Evolutionary conservation across 1,139 yeast species (phyloP).

Genomic region (Magnusiomyces tetraspermus): DNA sequence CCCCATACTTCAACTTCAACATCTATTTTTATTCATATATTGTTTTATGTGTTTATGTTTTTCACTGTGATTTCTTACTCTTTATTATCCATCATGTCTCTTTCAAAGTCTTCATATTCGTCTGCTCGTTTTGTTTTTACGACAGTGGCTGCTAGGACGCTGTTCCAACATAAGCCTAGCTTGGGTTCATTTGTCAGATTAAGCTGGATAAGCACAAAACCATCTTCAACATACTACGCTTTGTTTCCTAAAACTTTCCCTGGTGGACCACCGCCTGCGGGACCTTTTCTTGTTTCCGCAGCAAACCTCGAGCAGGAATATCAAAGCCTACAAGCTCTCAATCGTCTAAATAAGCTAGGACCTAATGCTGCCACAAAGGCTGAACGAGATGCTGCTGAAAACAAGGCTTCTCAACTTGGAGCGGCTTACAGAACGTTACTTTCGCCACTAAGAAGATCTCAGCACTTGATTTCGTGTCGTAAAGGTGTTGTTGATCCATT

Average conservation of each 20-base stretch:
- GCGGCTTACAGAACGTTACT: constrained; percentile 63
- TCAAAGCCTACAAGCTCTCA: constrained; percentile 55
- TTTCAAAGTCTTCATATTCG: too few species aligned
- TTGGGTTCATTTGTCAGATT: too few species aligned
- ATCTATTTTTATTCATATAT: too few species aligned
- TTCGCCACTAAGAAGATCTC: constrained; percentile 63
- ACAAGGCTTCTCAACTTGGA: constrained; percentile 49
- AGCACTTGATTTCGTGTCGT: constrained; percentile 41
- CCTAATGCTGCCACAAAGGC: constrained; percentile 12
- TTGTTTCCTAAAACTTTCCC: constrained; percentile 73
- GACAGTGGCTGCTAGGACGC: too few species aligned
- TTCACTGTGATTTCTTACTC: too few species aligned
- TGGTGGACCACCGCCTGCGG: constrained; percentile 55
- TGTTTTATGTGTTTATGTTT: too few species aligned
- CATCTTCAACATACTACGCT: constrained; percentile 34
- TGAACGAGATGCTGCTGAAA: constrained; percentile 22
- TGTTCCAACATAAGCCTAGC: too few species aligned
- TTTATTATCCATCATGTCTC: too few species aligned
- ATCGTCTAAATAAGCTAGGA: constrained; percentile 64
- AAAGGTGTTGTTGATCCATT: constrained; percentile 37
- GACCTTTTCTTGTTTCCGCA: constrained; percentile 43
- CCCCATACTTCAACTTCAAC: too few species aligned
- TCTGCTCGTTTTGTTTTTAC: too few species aligned
- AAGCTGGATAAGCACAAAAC: too few species aligned
- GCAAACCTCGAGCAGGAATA: constrained; percentile 56